Evolutionary conservation across 805 yeast genomes (phyloP).

Genomic region (Ogataea philodendri): DNA sequence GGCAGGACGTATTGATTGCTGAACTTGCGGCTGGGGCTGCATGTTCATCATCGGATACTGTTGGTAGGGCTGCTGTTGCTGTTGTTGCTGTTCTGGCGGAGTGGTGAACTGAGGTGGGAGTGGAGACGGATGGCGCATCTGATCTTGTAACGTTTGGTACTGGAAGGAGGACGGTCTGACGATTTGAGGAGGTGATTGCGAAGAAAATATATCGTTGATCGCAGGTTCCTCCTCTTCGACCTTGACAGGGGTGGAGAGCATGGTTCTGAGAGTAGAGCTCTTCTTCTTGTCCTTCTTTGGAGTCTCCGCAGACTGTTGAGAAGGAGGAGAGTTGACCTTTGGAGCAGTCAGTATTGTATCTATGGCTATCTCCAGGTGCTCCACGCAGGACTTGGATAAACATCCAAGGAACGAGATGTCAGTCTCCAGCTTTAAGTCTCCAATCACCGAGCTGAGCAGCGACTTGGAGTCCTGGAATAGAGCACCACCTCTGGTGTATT

Average conservation of each 20-base stretch:
- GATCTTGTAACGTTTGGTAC: conserved; percentile 24
- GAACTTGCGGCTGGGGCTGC: not conserved
- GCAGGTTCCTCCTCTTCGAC: conserved; percentile 29
- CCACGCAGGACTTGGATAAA: conserved; percentile 54
- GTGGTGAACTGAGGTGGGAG: not conserved
- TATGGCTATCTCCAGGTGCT: conserved; percentile 56
- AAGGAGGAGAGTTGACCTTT: conserved; percentile 26
- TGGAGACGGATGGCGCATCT: conserved; percentile 21
- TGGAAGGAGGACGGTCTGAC: conserved; percentile 9
- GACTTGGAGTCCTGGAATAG: conserved; percentile 66
- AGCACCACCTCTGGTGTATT: conserved; percentile 81
- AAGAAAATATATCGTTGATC: conserved; percentile 34
- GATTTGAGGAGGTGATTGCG: conserved; percentile 11
- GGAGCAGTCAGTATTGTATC: conserved; percentile 60
- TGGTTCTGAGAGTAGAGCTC: conserved; percentile 25
- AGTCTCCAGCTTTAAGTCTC: conserved; percentile 51
- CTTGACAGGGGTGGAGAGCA: conserved; percentile 13
- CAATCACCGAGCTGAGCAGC: conserved; percentile 49
- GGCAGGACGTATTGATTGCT: not conserved
- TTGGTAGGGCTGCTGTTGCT: conserved; percentile 1
- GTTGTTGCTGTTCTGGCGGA: conserved; percentile 1
- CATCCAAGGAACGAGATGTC: conserved; percentile 58
- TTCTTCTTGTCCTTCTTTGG: conserved; percentile 24
- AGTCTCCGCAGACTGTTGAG: conserved; percentile 14
- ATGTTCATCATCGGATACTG: not conserved